These are phyloP conservation scores for Silybum marianum DNA, from an alignment of 129 eudicot genomes.

Conservation along the genomic window DNA sequence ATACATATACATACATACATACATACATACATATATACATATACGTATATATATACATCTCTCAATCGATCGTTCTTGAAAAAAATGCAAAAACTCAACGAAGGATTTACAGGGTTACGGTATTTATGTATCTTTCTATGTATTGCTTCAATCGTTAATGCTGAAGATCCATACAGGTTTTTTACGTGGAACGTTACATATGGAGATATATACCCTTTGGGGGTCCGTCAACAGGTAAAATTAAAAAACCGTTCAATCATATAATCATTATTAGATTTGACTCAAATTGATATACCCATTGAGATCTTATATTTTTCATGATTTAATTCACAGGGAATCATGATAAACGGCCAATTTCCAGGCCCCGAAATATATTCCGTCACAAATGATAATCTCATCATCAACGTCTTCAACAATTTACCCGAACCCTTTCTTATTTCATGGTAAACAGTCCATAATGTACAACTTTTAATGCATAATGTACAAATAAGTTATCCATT, in stretches of 20 bases:
- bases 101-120: neutral
- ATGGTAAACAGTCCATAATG: conserved; percentile 43
- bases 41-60: neutral
- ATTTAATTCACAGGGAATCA: conserved; percentile 53
- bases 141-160: conserved; percentile 33
- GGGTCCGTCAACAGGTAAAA: conserved; percentile 63
- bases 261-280: neutral
- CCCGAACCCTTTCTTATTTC: conserved; percentile 82
- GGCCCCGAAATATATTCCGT: conserved; percentile 74
- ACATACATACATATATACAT: too few relatives aligned
- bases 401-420: conserved; percentile 74
- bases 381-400: conserved; percentile 80
- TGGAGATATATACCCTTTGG: conserved; percentile 78
- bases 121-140: conserved; percentile 9
- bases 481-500: neutral
- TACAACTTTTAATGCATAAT: neutral
- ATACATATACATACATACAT: neutral
- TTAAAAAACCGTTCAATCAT: neutral
- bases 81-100: conserved; percentile 27
- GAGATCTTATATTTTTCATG: neutral
- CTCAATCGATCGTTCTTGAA: neutral
- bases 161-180: conserved; percentile 67
- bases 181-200: conserved; percentile 69
- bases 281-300: neutral
- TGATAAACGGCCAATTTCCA: conserved; percentile 84